phyloP scores from a whole-genome alignment of 78 protist species.

The Guillardia theta region DNA sequence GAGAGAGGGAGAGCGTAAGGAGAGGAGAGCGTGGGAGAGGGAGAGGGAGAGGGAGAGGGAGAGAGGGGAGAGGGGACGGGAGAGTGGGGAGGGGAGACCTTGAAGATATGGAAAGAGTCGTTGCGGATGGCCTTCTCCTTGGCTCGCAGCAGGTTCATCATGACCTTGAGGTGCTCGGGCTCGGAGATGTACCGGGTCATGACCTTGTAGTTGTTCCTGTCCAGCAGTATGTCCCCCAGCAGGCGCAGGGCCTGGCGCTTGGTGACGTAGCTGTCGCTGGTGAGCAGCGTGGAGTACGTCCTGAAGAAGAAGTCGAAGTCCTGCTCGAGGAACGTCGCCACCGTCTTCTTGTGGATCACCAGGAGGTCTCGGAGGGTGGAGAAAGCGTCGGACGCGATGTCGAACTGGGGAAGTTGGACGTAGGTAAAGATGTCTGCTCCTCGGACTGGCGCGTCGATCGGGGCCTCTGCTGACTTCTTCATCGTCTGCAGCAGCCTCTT shows the following conservation, averaged over 20 bases:
- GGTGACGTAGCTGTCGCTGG: background rate
- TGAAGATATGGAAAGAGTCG: background rate
- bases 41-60: background rate
- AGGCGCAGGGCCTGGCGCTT: background rate
- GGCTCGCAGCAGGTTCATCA: background rate
- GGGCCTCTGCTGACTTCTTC: too few species aligned
- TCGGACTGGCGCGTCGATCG: too few species aligned
- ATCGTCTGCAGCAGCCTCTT: too few species aligned
- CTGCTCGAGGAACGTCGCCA: background rate
- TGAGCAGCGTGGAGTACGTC: background rate
- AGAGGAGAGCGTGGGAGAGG: background rate
- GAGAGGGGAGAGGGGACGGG: background rate
- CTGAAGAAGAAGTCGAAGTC: background rate
- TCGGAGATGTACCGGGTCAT: background rate
- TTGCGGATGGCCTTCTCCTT: background rate
- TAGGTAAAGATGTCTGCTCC: too few species aligned
- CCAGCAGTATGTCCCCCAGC: background rate
- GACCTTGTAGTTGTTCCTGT: background rate
- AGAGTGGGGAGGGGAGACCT: too few species aligned
- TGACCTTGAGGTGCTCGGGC: background rate
- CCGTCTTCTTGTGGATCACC: background rate
- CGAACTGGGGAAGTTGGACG: background rate
- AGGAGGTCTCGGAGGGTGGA: background rate
- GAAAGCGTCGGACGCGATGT: background rate
- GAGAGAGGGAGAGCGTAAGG: background rate